Base-by-base conservation (phyloP, 148 eudicot species). In the Nyssa sinensis region DNA sequence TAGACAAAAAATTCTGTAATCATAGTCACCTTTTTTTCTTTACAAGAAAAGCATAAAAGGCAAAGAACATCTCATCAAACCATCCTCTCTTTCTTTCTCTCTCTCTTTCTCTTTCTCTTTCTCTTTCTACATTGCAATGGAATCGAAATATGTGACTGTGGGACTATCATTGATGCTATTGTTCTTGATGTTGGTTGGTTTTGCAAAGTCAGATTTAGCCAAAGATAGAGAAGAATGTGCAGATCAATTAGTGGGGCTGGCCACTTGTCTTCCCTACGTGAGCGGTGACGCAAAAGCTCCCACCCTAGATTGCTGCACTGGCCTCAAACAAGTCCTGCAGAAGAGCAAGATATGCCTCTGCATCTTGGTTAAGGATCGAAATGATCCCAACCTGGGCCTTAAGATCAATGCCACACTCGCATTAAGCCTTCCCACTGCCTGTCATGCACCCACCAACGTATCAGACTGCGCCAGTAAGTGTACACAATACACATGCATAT, bases 391-490 rank as follows among this genome's bases (percentile, higher is more conserved):
- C 75, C 87, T 92, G 28, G 96, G 96, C 58, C 75, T 92, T 21
- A 89, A 95, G 55, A 81, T 95, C 75, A 90, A 95, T 79, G 77
- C 87, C 62, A 87, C 93, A 1, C 83, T 84, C 21, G 98, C 96
- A 3, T 79, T 95, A 21, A 55, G 81, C 49, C 91, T 95, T 64
- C 98, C 97, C 25, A 0, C 29, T n/a, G n/a, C 61, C 27, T 95
- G 98, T 66, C 86, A 92, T 35, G 70, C 80, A 3, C 78, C 94
- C 0, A 19, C 80, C 35, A 78, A 70, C 39, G 27, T 90, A 19
- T 58, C 91, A 30, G 69, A 82, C 0, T 95, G 98, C 77, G 86
- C 90, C 5, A 80, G 98, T 94, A 85, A 66, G 84, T 67, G 41
- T n/a, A n/a, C n/a, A n/a, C n/a, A n/a, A 21, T 23, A 27, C 14